Evolutionary conservation across 2,329 filamentous ascomycete species (phyloP), one percentile per base, ranked within the genome.

Genomic region (Epichloe scottii): DNA sequence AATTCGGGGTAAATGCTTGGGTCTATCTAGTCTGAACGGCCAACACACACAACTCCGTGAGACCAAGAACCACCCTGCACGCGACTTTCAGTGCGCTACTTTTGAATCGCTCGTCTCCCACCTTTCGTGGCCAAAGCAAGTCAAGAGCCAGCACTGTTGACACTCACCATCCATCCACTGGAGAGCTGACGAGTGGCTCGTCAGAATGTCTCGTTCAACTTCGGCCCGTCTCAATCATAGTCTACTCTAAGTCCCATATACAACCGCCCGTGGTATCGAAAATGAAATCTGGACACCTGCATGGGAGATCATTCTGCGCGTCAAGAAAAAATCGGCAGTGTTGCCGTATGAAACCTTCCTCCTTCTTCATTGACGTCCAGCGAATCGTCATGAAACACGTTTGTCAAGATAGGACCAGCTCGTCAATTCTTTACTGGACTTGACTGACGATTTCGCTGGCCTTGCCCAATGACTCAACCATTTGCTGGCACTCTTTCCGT

Each of bases 401-500:
- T 40, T 37, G 14, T 12, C 12, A 19, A 23, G 11, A 43, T 34
- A 30, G 15, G 33, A 11, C 45, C n/a, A 35, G 19, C 14, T 17
- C 34, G 15, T 5, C 14, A 40, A 17, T 21, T 21, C 19, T 49
- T 66, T 75, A 82, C 75, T 82, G 78, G 51, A 84, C 81, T 66
- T 84, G 80, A 70, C 88, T 90, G 66, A 98, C 93, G 71, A 98
- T 97, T 75, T 98, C 93, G 69, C 84, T 93, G 52, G 93, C 93
- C 69, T 87, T 85, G 59, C 78, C 73, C 63, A 98, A 75, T 51
- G 87, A 94, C 71, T 98, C 93, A 48, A 98, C 93, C 93, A 98
- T 98, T 71, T 96, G 89, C 71, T 94, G 89, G 71, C 93, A 98
- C 71, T 98, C 93, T 77, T 98, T 98, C 68, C 93, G 81, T 68